Evolutionary conservation across 345 rosid genomes (phyloP).

Genomic region (Nephelium lappaceum): DNA sequence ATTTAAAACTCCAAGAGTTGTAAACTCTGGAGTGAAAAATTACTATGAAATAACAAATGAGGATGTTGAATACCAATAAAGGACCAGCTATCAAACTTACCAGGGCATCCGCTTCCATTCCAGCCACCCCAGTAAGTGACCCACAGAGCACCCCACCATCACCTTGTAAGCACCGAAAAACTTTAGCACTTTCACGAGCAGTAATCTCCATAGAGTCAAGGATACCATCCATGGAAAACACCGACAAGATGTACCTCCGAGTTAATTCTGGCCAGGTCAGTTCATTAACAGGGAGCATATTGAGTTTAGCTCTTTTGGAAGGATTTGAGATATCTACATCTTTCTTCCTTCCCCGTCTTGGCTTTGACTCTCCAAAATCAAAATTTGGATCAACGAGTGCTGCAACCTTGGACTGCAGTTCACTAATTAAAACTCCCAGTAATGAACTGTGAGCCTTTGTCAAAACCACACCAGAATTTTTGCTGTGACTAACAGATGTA

Average conservation of each 20-base stretch:
- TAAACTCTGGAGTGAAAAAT: not conserved
- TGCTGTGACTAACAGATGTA: slow-evolving; percentile 38
- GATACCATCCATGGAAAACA: slow-evolving; percentile 81
- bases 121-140: slow-evolving; percentile 87
- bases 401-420: slow-evolving; percentile 94
- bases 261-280: slow-evolving; percentile 96
- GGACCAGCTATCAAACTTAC: slow-evolving; percentile 63
- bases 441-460: slow-evolving; percentile 67
- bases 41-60: not conserved
- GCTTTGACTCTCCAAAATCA: slow-evolving; percentile 79
- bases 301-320: slow-evolving; percentile 66
- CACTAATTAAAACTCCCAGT: slow-evolving; percentile 71
- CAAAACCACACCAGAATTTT: slow-evolving; percentile 54
- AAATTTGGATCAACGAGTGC: slow-evolving; percentile 84
- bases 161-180: slow-evolving; percentile 91
- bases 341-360: slow-evolving; percentile 84
- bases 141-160: slow-evolving; percentile 99
- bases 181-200: slow-evolving; percentile 83
- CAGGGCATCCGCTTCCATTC: slow-evolving; percentile 95
- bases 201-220: slow-evolving; percentile 83
- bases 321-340: slow-evolving; percentile 62
- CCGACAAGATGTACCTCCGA: slow-evolving; percentile 79
- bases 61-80: not conserved
- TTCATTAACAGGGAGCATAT: slow-evolving; percentile 83
- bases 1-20: not conserved